Evolutionary conservation across 2,329 filamentous ascomycete species (phyloP), one percentile per base, ranked within the genome.

Genomic region (Dactylonectria estremocensis): DNA sequence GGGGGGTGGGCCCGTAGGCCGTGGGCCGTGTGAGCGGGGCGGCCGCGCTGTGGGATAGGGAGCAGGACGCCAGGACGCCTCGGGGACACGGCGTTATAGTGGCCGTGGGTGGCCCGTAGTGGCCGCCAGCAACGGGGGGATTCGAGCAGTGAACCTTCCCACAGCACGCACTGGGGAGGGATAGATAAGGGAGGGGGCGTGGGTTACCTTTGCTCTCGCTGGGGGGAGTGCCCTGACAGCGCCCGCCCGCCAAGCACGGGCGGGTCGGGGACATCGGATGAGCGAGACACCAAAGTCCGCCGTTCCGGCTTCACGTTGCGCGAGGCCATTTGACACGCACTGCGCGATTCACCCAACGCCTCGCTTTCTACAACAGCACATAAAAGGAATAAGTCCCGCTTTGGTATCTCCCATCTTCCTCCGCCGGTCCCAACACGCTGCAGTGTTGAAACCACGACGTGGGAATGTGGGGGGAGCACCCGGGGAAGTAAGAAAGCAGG

Each of bases 1-100:
- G 65, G 65, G 59, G 61, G 61, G 65, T 67, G 65, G 65, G 54
- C 60, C 61, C 65, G 59, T 43, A 43, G 49, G 52, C 64, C 60
- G 61, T 64, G 55, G 61, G 65, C 65, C 65, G 61, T 64, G 59
- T 62, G 35, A 24, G 54, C 43, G 45, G 61, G 52, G 61, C 54
- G 54, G 54, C 45, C 53, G 55, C 61, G 59, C 59, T 55, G 50
- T 48, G 37, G 33, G 35, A 37, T 18, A 35, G 22, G 43, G 31
- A 64, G 53, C 53, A 55, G 28, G 49, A 62, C 49, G 40, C 37
- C 49, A 45, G 18, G 53, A 56, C 58, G 22, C 49, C 28, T 33
- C 48, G 45, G 58, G 46, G 53, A 11, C 52, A 43, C 53, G 48
- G 61, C 52, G 45, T 55, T 55, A 54, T 40, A 62, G 59, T 64